Evolutionary conservation across 768 basidiomycete species (phyloP).

Genomic region (Boletus pseudo-olivaceus): DNA sequence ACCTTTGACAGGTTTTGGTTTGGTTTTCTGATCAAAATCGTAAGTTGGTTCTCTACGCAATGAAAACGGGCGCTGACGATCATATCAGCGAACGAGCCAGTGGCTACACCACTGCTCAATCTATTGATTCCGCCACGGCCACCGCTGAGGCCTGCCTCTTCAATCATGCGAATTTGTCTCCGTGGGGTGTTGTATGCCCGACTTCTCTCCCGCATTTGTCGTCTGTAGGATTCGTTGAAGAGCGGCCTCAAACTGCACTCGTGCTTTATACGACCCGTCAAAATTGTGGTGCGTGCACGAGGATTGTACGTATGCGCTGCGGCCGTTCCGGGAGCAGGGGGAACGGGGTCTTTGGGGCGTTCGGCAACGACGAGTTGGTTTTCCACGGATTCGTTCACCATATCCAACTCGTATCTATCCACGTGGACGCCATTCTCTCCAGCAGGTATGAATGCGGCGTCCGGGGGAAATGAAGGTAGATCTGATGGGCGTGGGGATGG

Average conservation of each 20-base stretch:
- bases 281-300: constrained; percentile 70
- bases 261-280: constrained; percentile 79
- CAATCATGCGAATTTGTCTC: constrained; percentile 69
- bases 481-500: constrained; percentile 28
- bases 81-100: constrained; percentile 58
- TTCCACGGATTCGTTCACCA: constrained; percentile 80
- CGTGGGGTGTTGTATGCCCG: constrained; percentile 61
- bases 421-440: constrained; percentile 31
- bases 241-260: constrained; percentile 71
- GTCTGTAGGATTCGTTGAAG: constrained; percentile 64
- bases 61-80: constrained; percentile 46
- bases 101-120: constrained; percentile 71
- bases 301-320: constrained; percentile 43
- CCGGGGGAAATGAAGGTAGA: constrained; percentile 25
- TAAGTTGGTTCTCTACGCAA: constrained; percentile 2
- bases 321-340: constrained; percentile 35
- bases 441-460: constrained; percentile 30
- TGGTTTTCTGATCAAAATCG: constrained; percentile 45
- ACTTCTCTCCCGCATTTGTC: constrained; percentile 68
- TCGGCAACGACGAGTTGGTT: constrained; percentile 87
- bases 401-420: constrained; percentile 83
- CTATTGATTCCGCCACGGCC: constrained; percentile 74
- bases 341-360: constrained; percentile 62
- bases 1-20: constrained; percentile 64
- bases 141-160: constrained; percentile 64